Base-by-base conservation (phyloP, 2,329 filamentous ascomycete species). In the Calycina herbarum region DNA sequence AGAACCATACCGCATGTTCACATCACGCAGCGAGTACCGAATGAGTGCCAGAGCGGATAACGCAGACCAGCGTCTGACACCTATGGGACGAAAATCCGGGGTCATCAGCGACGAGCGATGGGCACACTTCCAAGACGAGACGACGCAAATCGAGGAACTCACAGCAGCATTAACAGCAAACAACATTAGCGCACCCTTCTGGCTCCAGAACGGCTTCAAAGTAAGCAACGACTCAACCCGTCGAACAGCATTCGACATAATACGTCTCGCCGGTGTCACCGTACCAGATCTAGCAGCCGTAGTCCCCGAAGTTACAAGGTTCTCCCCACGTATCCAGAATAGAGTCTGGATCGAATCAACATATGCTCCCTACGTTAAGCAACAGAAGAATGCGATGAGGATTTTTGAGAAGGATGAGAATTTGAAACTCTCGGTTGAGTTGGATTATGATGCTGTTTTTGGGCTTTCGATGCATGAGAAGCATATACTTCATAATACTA, bases 1-100 rank as follows among this genome's bases (percentile, higher is more conserved):
- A 2, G 95, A 99, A 76, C 95, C 95, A 1, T 99, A 99, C 79
- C 88, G 95, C 71, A 98, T 99, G 94, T 99, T 99, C 81, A 99
- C 95, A 1, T 91, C 92, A 5, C 88, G 95, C 69, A 96, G 91
- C 79, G 95, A 99, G 80, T 99, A 96, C 78, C 91, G 95, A 68
- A 94, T 99, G 85, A 92, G 90, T 56, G 88, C 93, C 2, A 90
- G 95, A 68, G 90, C 95, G 57, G 95, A 99, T 80, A 99, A 99
- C 75, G 95, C 95, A 42, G 95, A 99, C 78, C 78, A 90, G 5
- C 89, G 95, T 2, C 86, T 99, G 35, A 98, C 95, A 0, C 82
- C 85, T 35, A 89, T 89, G 76, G 95, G 93, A 10, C 88, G 89
- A 64, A 80, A 83, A 15, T 91, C 89, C 72, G 94, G 94, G 60